Conservation (phyloP, 2,329 filamentous ascomycete species). For the Ilyonectria robusta region DNA sequence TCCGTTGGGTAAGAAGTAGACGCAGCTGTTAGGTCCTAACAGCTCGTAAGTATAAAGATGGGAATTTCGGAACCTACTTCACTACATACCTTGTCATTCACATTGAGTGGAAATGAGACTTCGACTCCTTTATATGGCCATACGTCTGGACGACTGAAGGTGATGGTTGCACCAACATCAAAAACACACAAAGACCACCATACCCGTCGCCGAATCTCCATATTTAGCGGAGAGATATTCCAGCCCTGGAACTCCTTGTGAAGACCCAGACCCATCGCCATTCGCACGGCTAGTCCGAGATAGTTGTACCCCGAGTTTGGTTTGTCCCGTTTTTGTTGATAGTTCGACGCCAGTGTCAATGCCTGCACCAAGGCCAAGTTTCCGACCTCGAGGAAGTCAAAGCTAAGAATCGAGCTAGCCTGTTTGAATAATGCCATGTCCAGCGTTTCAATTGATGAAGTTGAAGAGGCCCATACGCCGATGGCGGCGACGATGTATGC, state of each 20-base stretch:
- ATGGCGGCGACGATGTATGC: slow-evolving; percentile 56
- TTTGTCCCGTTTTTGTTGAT: slow-evolving; percentile 65
- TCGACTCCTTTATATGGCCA: slow-evolving; percentile 59
- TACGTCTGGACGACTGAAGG: slow-evolving; percentile 50
- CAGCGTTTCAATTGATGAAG: slow-evolving; percentile 37
- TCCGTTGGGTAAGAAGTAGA: slow-evolving; percentile 52
- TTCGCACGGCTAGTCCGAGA: slow-evolving; percentile 63
- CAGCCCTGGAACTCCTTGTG: slow-evolving; percentile 60
- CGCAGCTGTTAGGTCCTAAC: slow-evolving; percentile 51
- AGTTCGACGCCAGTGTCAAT: slow-evolving; percentile 61
- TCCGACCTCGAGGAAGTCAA: slow-evolving; percentile 61
- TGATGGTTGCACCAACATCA: slow-evolving; percentile 63
- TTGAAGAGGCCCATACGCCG: slow-evolving; percentile 52
- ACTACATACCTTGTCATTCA: slow-evolving; percentile 57
- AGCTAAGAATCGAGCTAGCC: slow-evolving; percentile 54
- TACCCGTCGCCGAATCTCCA: slow-evolving; percentile 54
- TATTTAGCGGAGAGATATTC: slow-evolving; percentile 51
- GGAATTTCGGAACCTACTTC: no score
- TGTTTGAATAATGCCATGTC: slow-evolving; percentile 49
- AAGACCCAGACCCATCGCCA: slow-evolving; percentile 65
- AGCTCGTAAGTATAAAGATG: slow-evolving; percentile 1
- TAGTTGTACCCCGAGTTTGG: slow-evolving; percentile 68
- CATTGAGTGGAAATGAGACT: slow-evolving; percentile 58
- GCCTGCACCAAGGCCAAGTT: slow-evolving; percentile 62
- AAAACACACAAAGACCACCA: slow-evolving; percentile 61